These are phyloP conservation scores for Blastobotrys malaysiensis DNA, from an alignment of 1,139 yeast species.

Conservation along the genomic window DNA sequence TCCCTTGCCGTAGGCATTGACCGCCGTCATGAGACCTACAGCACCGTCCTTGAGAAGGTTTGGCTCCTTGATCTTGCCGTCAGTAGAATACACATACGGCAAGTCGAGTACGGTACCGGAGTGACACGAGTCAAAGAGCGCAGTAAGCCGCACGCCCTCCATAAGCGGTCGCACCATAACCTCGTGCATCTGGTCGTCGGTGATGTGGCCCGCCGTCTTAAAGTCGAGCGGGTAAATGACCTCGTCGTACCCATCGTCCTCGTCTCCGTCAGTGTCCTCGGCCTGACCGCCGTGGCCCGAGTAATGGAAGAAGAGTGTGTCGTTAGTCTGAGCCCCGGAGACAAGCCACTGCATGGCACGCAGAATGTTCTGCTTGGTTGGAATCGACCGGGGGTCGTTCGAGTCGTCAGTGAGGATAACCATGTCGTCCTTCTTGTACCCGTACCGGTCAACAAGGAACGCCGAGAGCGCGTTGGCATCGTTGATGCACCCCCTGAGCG, in stretches of 20 bases:
- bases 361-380: conserved; percentile 71
- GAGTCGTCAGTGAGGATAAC: conserved; percentile 73
- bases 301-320: conserved; percentile 62
- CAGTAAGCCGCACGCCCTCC: conserved; percentile 81
- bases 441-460: conserved; percentile 45
- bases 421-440: conserved; percentile 72
- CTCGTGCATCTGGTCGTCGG: conserved; percentile 82
- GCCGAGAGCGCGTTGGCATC: conserved; percentile 37
- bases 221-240: conserved; percentile 90
- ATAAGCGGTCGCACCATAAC: conserved; percentile 73
- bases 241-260: conserved; percentile 84
- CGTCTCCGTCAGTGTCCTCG: conserved; percentile 79
- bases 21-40: conserved; percentile 63
- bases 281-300: conserved; percentile 94
- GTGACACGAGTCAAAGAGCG: conserved; percentile 88
- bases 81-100: conserved; percentile 85
- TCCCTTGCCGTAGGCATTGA: conserved; percentile 67
- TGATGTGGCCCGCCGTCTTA: conserved; percentile 62
- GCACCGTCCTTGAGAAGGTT: conserved; percentile 84
- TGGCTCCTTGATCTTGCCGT: conserved; percentile 87
- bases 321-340: conserved; percentile 76
- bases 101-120: conserved; percentile 88
- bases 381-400: conserved; percentile 60
- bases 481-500: conserved; percentile 81
- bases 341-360: conserved; percentile 93